Conservation (phyloP, 495 filamentous ascomycete genomes). For the Podospora pseudoanserina region DNA sequence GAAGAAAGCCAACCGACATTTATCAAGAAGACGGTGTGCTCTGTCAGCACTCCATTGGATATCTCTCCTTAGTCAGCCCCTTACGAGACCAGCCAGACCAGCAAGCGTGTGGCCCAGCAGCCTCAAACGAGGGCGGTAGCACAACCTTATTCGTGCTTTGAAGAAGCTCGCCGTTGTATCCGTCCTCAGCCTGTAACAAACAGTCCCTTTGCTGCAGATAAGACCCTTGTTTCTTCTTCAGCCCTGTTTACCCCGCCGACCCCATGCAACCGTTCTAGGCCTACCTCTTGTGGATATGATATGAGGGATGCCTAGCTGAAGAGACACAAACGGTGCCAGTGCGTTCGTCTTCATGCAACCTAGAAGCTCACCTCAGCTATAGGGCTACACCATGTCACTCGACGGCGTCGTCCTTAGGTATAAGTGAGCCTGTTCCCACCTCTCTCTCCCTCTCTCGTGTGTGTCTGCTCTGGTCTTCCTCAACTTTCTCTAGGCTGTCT, state of each 20-base stretch:
- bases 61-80: neutral
- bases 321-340: neutral
- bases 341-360: neutral
- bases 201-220: neutral
- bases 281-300: neutral
- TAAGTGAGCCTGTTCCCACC: conserved; percentile 8
- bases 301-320: neutral
- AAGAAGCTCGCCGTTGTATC: neutral
- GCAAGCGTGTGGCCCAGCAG: neutral
- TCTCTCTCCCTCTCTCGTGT: conserved; percentile 3
- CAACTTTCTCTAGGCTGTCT: conserved; percentile 35
- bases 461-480: conserved; percentile 46
- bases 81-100: neutral
- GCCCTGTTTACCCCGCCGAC: neutral
- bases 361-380: neutral
- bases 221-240: neutral
- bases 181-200: neutral
- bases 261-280: neutral
- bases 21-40: neutral
- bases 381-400: neutral
- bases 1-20: neutral
- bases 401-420: conserved; percentile 8
- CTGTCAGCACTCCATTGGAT: neutral
- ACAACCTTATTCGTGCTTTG: neutral
- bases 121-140: neutral